Evolutionary conservation across 768 basidiomycete species (phyloP), one percentile per base, ranked within the genome.

Genomic region (Panellus pusillus): DNA sequence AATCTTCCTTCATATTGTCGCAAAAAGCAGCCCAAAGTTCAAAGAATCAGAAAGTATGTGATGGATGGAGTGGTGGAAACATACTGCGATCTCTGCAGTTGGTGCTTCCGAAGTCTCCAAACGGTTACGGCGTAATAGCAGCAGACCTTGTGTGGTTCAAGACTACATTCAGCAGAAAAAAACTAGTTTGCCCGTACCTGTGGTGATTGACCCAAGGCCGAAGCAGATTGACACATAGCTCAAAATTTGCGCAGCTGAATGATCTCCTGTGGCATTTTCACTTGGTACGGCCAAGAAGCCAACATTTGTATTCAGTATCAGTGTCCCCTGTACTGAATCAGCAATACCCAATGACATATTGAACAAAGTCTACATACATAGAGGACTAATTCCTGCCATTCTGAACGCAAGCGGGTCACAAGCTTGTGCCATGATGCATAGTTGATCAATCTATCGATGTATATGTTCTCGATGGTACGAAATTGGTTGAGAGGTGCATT

Each of bases 141-240:
- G n/a, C n/a, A n/a, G n/a, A n/a, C n/a, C n/a, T n/a, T n/a, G n/a
- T n/a, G n/a, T n/a, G n/a, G n/a, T n/a, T n/a, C n/a, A n/a, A n/a
- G n/a, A n/a, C n/a, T n/a, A n/a, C n/a, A n/a, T n/a, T n/a, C n/a
- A n/a, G n/a, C n/a, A n/a, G n/a, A n/a, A n/a, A n/a, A n/a, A n/a
- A n/a, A n/a, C n/a, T n/a, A n/a, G n/a, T n/a, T n/a, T n/a, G n/a
- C n/a, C n/a, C n/a, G n/a, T n/a, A n/a, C n/a, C n/a, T n/a, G n/a
- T n/a, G n/a, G n/a, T 42, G 40, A 50, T 24, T 2, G 48, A 32
- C 11, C 40, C 40, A 20, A 50, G 40, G 28, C 48, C 31, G 14
- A 50, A 42, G 19, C 48, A 50, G 15, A 50, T 42, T 7, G 48
- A 50, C 15, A 18, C 19, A 15, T 42, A 50, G 20, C 48, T 50